These are phyloP conservation scores for Coffea humblotiana DNA, from an alignment of 305 asterid species.

Conservation along the genomic window DNA sequence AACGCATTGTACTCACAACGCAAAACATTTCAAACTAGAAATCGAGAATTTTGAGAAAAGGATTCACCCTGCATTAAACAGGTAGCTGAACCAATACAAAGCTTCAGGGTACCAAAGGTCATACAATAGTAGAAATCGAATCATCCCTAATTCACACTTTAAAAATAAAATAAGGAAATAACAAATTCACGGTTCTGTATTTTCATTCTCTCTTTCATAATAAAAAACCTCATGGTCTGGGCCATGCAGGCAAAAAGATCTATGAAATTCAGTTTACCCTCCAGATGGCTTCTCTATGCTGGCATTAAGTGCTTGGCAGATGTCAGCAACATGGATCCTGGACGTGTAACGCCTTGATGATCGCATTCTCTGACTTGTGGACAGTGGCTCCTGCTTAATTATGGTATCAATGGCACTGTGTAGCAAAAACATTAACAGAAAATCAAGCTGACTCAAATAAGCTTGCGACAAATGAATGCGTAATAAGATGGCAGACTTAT, in stretches of 20 bases:
- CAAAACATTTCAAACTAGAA: background rate
- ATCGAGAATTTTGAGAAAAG: background rate
- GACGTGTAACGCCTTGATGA: slow-evolving; percentile 58
- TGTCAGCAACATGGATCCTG: slow-evolving; percentile 81
- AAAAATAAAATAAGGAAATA: background rate
- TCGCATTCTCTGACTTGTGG: slow-evolving; percentile 61
- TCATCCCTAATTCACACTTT: background rate
- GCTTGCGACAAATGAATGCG: slow-evolving; percentile 4
- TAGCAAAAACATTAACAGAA: background rate
- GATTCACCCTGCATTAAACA: background rate
- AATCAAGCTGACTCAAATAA: slow-evolving; percentile 1
- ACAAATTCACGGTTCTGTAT: background rate
- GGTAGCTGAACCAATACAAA: background rate
- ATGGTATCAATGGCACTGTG: slow-evolving; percentile 84
- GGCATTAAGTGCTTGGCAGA: slow-evolving; percentile 80
- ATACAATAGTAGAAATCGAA: background rate
- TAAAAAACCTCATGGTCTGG: background rate
- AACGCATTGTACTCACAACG: background rate
- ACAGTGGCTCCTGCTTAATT: slow-evolving; percentile 56
- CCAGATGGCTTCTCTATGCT: slow-evolving; percentile 55
- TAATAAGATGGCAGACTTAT: background rate
- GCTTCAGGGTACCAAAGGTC: background rate
- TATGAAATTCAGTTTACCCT: slow-evolving; percentile 36
- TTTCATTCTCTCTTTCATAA: background rate
- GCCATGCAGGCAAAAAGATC: background rate